Conservation (phyloP, 2,329 filamentous ascomycete genomes). For the Metarhizium humberi region DNA sequence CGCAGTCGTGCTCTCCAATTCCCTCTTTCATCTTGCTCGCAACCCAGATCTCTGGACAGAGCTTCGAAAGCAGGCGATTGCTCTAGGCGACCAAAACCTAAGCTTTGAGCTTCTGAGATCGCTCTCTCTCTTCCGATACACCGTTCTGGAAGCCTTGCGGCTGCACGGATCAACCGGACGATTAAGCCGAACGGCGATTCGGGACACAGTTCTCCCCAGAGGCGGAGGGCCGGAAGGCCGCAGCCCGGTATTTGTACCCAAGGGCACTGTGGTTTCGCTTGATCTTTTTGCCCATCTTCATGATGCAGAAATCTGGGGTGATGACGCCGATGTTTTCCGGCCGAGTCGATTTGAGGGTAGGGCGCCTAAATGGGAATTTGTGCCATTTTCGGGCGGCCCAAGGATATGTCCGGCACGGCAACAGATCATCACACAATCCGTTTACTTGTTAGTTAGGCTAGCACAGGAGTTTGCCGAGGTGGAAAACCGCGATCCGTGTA, state of each 20-base stretch:
- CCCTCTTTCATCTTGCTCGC: constrained; percentile 5
- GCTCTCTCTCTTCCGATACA: constrained; percentile 1
- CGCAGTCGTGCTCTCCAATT: constrained; percentile 1
- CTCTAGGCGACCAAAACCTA: constrained; percentile 1
- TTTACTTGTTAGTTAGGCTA: constrained; percentile 5
- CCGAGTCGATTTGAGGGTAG: constrained; percentile 5
- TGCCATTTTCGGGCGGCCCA: constrained; percentile 6
- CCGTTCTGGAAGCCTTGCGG: constrained; percentile 2
- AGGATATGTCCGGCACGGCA: constrained; percentile 7
- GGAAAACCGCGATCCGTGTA: constrained; percentile 5
- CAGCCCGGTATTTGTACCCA: constrained; percentile 1
- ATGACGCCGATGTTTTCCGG: constrained; percentile 1
- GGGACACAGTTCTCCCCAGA: constrained; percentile 3
- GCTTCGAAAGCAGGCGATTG: constrained; percentile 4
- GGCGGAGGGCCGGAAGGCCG: background rate
- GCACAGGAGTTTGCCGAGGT: constrained; percentile 1
- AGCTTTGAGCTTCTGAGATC: constrained; percentile 5
- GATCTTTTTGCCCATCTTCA: constrained; percentile 4
- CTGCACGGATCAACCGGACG: constrained; percentile 6
- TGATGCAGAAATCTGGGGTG: constrained; percentile 2
- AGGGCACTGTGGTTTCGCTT: constrained; percentile 1
- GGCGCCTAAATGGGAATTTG: constrained; percentile 4
- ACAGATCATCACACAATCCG: constrained; percentile 4
- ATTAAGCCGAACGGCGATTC: constrained; percentile 1
- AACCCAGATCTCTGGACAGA: constrained; percentile 4